A percentile compares a stretch with the other conserved stretches of the same genome.
These are phyloP conservation scores for Scytalidium lignicola DNA, from an alignment of 2,329 filamentous ascomycete genomes.

Conservation along the genomic window DNA sequence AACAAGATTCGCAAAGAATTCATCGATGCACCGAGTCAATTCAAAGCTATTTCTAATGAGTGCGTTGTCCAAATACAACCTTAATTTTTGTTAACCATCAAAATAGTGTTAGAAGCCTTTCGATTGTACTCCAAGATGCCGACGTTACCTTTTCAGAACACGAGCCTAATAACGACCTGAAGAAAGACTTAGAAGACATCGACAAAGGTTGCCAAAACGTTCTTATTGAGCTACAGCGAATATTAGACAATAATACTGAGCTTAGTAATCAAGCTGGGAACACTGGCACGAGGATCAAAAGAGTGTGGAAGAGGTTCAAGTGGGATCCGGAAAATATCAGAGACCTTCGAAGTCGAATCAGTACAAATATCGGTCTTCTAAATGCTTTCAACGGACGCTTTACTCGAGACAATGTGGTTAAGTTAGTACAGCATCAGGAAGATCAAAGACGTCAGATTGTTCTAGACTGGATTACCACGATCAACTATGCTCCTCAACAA, in stretches of 20 bases:
- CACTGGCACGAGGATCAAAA: conserved; percentile 8
- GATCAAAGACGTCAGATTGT: conserved; percentile 12
- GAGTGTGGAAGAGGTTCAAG: conserved; percentile 23
- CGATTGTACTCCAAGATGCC: conserved; percentile 22
- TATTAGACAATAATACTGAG: conserved; percentile 10
- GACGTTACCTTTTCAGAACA: conserved; percentile 14
- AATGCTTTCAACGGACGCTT: conserved; percentile 7
- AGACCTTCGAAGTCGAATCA: conserved; percentile 18
- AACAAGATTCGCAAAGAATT: conserved; percentile 24
- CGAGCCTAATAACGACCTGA: conserved; percentile 14
- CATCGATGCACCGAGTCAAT: conserved; percentile 21
- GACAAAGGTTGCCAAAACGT: conserved; percentile 11
- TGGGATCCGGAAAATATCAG: conserved; percentile 21
- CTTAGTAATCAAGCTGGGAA: conserved; percentile 5
- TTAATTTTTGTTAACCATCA: conserved; percentile 1
- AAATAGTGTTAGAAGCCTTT: conserved; percentile 22
- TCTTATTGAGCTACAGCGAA: conserved; percentile 9
- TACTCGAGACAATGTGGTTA: conserved; percentile 5
- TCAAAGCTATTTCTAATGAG: conserved; percentile 20
- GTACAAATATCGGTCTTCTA: conserved; percentile 23
- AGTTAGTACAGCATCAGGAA: conserved; percentile 7
- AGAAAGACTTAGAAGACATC: conserved; percentile 15
- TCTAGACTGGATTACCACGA: conserved; percentile 33
- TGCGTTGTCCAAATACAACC: conserved; percentile 7
- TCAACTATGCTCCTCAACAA: conserved; percentile 34